Evolutionary conservation across 148 eudicot genomes (phyloP).

Genomic region (Camellia sinensis): DNA sequence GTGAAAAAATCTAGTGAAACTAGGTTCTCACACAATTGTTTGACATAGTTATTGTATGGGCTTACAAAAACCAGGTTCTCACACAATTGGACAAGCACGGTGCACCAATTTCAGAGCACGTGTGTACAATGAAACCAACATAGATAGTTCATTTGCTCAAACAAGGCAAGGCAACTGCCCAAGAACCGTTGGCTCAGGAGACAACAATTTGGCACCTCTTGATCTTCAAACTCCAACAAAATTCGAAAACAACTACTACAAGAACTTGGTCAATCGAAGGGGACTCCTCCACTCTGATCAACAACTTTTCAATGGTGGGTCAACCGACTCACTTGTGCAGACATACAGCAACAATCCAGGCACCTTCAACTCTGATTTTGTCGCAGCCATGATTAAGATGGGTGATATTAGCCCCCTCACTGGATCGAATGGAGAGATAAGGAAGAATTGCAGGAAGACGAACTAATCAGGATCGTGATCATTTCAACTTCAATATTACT

Average conservation of each 20-base stretch:
- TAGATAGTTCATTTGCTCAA: constrained; percentile 40
- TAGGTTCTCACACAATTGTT: no score
- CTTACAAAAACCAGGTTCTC: constrained; percentile 30
- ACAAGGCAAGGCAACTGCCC: constrained; percentile 41
- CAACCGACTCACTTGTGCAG: constrained; percentile 43
- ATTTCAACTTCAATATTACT: not conserved
- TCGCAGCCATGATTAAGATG: constrained; percentile 52
- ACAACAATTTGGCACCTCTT: constrained; percentile 50
- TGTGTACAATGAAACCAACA: constrained; percentile 53
- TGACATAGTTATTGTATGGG: no score
- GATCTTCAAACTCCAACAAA: constrained; percentile 43
- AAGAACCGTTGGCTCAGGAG: constrained; percentile 24
- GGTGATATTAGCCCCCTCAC: constrained; percentile 65
- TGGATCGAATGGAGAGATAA: constrained; percentile 56
- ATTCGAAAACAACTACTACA: constrained; percentile 49
- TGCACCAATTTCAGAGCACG: constrained; percentile 44
- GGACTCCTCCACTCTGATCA: constrained; percentile 67
- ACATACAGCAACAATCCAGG: constrained; percentile 22
- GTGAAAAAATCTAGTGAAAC: no score
- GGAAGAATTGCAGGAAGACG: constrained; percentile 58
- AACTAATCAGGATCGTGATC: constrained; percentile 22
- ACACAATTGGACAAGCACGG: constrained; percentile 66
- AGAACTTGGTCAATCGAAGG: constrained; percentile 30
- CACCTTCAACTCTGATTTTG: constrained; percentile 43
- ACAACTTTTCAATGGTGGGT: constrained; percentile 55